Percentiles rank a stretch among this genome's conserved stretches.
Evolutionary conservation across 768 basidiomycete species (phyloP).

Genomic region (Mycena vitilis): DNA sequence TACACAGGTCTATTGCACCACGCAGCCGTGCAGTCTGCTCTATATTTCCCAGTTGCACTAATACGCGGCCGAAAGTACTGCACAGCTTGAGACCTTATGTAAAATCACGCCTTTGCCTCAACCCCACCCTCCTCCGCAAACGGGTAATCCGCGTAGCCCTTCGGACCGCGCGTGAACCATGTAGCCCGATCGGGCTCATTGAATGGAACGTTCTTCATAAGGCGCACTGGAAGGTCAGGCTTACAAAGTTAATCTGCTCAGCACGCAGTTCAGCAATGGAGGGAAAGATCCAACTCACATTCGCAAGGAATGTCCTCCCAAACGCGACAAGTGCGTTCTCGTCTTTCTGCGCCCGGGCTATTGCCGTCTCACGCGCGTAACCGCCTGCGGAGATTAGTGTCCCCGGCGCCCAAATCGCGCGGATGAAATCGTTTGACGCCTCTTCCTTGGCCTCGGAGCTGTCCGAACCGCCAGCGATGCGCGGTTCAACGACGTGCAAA

Average conservation of each 20-base stretch:
- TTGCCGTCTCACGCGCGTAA: conserved; percentile 45
- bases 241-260: conserved; percentile 27
- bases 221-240: conserved; percentile 56
- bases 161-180: too few species aligned
- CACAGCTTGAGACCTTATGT: too few species aligned
- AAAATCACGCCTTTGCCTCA: too few species aligned
- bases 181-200: conserved; percentile 19
- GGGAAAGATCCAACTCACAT: conserved; percentile 38
- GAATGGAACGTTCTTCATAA: conserved; percentile 49
- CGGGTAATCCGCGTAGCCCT: too few species aligned
- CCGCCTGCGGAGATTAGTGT: conserved; percentile 47
- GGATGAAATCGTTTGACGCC: conserved; percentile 44
- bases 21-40: too few species aligned
- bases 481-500: conserved; percentile 53
- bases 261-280: background rate
- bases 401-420: conserved; percentile 46
- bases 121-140: too few species aligned
- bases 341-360: conserved; percentile 42
- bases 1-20: too few species aligned
- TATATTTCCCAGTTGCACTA: too few species aligned
- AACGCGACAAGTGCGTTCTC: conserved; percentile 44
- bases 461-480: conserved; percentile 15
- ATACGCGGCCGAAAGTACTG: too few species aligned
- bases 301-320: conserved; percentile 50
- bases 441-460: background rate